phyloP scores from a whole-genome alignment of 2,329 filamentous ascomycete species.

The Sphaerulina vaccinii region DNA sequence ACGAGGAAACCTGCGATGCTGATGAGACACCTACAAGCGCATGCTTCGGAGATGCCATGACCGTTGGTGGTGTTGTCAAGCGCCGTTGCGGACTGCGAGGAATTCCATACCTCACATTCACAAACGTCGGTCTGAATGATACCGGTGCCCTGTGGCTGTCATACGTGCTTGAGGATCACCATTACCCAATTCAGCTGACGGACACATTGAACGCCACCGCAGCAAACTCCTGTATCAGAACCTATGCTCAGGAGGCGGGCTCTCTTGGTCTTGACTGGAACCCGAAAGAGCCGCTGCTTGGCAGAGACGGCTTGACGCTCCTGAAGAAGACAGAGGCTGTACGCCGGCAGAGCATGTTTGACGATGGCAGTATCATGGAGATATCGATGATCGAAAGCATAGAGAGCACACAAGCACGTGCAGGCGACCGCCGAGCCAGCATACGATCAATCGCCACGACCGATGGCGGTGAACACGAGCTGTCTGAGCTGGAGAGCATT shows the following conservation, averaged over 20 bases:
- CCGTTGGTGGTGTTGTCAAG: conserved; percentile 20
- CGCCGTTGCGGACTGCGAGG: conserved; percentile 41
- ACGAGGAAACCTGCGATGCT: conserved; percentile 10
- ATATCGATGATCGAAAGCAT: conserved; percentile 4
- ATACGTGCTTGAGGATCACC: conserved; percentile 41
- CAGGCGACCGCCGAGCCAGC: conserved; percentile 28
- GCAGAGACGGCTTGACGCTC: conserved; percentile 36
- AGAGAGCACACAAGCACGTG: conserved; percentile 13
- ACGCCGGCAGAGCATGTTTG: conserved; percentile 27
- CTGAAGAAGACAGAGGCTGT: conserved; percentile 37
- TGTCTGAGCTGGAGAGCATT: conserved; percentile 37
- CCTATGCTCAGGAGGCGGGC: conserved; percentile 32
- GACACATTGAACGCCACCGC: conserved; percentile 35
- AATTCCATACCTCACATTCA: conserved; percentile 42
- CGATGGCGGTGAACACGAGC: conserved; percentile 31
- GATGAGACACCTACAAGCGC: conserved; percentile 7
- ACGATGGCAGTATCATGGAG: conserved; percentile 12
- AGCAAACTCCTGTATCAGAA: conserved; percentile 34
- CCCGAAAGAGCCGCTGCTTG: conserved; percentile 30
- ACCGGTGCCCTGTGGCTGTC: conserved; percentile 44
- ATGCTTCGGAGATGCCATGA: conserved; percentile 19
- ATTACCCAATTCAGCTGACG: conserved; percentile 40
- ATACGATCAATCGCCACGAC: conserved; percentile 28
- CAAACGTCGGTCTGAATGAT: conserved; percentile 38
- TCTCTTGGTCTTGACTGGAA: conserved; percentile 39